A percentile compares a stretch with the other conserved stretches of the same genome.
Evolutionary conservation across 2,329 filamentous ascomycete species (phyloP).

Genomic region (Ceratocystis albifundus): DNA sequence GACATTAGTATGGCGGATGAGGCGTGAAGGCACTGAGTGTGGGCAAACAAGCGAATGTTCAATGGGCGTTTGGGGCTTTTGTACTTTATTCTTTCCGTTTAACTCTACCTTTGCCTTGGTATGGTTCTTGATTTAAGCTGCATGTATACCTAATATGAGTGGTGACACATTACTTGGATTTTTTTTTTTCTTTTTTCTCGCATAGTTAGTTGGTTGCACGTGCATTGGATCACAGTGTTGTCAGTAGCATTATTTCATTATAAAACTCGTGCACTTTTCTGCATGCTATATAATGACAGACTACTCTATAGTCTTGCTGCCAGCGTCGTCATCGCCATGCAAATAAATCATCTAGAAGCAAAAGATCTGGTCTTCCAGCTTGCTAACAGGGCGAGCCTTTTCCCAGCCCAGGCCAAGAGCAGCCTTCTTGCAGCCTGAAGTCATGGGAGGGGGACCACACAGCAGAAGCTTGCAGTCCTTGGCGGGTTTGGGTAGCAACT

Average conservation of each 20-base stretch:
- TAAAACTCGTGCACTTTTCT: conserved; percentile 7
- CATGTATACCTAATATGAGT: neutral
- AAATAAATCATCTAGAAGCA: conserved; percentile 49
- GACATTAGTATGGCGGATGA: conserved; percentile 21
- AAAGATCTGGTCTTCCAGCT: conserved; percentile 96
- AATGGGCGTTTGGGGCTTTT: conserved; percentile 9
- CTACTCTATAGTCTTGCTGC: neutral
- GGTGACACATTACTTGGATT: neutral
- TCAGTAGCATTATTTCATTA: conserved; percentile 18
- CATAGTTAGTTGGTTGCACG: neutral
- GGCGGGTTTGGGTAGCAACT: conserved; percentile 70
- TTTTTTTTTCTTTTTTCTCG: neutral
- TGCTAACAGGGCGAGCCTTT: conserved; percentile 90
- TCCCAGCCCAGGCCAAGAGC: conserved; percentile 79
- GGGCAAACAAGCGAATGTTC: neutral
- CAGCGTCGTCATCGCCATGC: neutral
- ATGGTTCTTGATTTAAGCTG: neutral
- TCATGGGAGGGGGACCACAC: conserved; percentile 93
- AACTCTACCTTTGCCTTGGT: conserved; percentile 1
- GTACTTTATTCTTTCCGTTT: conserved; percentile 10
- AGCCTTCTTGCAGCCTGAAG: conserved; percentile 93
- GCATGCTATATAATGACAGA: neutral
- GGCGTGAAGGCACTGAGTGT: conserved; percentile 3
- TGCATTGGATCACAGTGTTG: neutral
- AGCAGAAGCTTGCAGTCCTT: conserved; percentile 85